A percentile compares a stretch with the other conserved stretches of the same genome.
phyloP scores from a whole-genome alignment of 169 alveolate species.

The Plasmodium chabaudi region DNA sequence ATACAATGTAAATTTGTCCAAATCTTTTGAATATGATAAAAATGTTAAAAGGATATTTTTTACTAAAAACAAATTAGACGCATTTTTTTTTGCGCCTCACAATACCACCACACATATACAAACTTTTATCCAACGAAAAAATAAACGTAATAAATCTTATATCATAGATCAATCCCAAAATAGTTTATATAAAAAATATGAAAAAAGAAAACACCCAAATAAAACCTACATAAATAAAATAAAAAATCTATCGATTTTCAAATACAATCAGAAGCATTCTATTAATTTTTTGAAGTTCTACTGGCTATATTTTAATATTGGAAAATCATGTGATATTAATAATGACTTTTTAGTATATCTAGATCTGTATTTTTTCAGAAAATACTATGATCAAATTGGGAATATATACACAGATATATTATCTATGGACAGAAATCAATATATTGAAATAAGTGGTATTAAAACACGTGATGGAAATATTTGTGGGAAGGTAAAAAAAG shows the following conservation, averaged over 20 bases:
- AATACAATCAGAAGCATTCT: slow-evolving; percentile 20
- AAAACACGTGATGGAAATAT: slow-evolving; percentile 1
- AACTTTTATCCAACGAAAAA: slow-evolving; percentile 32
- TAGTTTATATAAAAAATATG: not conserved
- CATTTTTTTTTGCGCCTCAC: slow-evolving; percentile 31
- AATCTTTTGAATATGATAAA: slow-evolving; percentile 47
- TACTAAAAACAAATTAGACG: slow-evolving; percentile 43
- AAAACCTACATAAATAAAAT: slow-evolving; percentile 45
- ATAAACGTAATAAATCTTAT: not conserved
- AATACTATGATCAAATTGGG: slow-evolving; percentile 10
- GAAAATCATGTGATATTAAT: slow-evolving; percentile 1
- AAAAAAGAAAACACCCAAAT: not conserved
- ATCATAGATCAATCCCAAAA: not conserved
- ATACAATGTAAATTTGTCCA: slow-evolving; percentile 26
- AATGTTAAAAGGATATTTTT: slow-evolving; percentile 40
- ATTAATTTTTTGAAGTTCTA: slow-evolving; percentile 56
- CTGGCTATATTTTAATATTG: slow-evolving; percentile 67
- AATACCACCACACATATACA: slow-evolving; percentile 35
- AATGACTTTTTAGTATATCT: slow-evolving; percentile 39
- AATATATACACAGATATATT: not conserved
- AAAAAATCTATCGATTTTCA: slow-evolving; percentile 54
- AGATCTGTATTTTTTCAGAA: slow-evolving; percentile 53
- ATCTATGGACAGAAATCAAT: not conserved
- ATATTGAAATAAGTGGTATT: not conserved
- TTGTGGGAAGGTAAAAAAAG: not conserved